Conservation (phyloP, 2,329 filamentous ascomycete genomes). For the Sclerotinia sclerotiorum region DNA sequence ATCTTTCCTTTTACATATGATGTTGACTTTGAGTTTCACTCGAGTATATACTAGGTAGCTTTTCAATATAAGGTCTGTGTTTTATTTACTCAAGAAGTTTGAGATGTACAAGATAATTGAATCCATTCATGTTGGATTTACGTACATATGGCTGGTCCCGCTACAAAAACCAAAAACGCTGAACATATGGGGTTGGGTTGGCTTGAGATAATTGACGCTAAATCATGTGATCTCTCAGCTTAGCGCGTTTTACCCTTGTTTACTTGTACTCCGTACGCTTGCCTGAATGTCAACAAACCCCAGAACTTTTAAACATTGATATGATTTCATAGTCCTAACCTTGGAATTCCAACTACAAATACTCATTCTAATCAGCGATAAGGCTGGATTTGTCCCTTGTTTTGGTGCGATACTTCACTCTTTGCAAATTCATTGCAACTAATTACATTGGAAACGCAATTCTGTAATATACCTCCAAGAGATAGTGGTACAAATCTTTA, state of each 20-base stretch:
- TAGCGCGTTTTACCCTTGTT: conserved; percentile 22
- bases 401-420: background rate
- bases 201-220: background rate
- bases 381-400: background rate
- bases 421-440: background rate
- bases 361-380: background rate
- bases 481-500: conserved; percentile 2
- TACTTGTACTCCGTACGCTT: background rate
- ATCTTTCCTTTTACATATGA: no score
- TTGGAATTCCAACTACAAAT: conserved; percentile 8
- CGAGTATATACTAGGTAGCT: no score
- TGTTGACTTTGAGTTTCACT: no score
- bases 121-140: no score
- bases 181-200: background rate
- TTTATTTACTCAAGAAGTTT: no score
- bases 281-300: conserved; percentile 17
- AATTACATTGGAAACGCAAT: background rate
- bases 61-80: no score
- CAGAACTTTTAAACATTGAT: conserved; percentile 6
- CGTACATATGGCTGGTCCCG: background rate
- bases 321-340: conserved; percentile 13
- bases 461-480: background rate
- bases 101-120: no score
- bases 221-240: background rate
- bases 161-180: background rate